Conservation (phyloP, 78 protist species). For the Polysphondylium violaceum region DNA sequence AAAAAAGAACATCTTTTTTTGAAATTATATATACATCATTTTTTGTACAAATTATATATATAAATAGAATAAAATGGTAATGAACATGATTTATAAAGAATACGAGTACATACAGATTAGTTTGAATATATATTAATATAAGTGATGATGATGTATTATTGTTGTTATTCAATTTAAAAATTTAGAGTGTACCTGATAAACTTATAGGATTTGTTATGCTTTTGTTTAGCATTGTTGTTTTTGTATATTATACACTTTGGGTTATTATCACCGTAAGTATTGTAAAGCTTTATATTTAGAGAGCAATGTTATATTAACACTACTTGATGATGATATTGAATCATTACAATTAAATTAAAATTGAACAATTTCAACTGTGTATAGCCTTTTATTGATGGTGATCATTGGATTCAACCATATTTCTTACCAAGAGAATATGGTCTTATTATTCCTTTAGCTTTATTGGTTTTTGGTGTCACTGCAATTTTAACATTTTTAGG, state of each 20-base stretch:
- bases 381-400: conserved; percentile 72
- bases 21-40: too few relatives aligned
- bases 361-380: not conserved
- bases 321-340: not conserved
- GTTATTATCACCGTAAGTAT: conserved; percentile 72
- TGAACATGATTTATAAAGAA: too few relatives aligned
- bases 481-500: conserved; percentile 71
- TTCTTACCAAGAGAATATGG: conserved; percentile 82
- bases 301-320: not conserved
- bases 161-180: too few relatives aligned
- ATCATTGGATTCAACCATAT: conserved; percentile 76
- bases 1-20: too few relatives aligned
- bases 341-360: not conserved
- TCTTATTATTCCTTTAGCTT: conserved; percentile 61
- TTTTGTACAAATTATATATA: too few relatives aligned
- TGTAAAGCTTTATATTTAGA: not conserved
- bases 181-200: conserved; percentile 69
- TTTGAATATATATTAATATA: too few relatives aligned
- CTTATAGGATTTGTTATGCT: conserved; percentile 55
- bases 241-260: conserved; percentile 79
- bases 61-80: too few relatives aligned
- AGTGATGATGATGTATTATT: too few relatives aligned
- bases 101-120: too few relatives aligned
- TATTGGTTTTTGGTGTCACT: conserved; percentile 60
- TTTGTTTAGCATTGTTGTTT: conserved; percentile 64